Conservation (phyloP, 2,329 filamentous ascomycete genomes). For the Eurotiales sp. region DNA sequence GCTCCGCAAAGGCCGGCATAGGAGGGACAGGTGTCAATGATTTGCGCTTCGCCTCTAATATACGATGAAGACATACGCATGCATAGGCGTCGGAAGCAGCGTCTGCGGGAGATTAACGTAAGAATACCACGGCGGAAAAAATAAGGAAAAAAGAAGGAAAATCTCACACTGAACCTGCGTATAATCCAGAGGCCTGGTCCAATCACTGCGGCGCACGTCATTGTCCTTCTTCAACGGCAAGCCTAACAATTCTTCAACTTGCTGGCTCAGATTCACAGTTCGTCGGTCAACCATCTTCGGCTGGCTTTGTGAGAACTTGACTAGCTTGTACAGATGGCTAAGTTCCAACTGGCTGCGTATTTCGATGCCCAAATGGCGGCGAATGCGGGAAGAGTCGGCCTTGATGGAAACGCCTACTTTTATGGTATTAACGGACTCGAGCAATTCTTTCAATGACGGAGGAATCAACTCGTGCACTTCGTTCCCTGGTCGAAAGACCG, state of each 20-base stretch:
- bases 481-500: constrained; percentile 52
- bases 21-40: constrained; percentile 67
- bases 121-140: too few relatives aligned
- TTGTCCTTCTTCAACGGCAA: constrained; percentile 72
- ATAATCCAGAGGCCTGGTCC: constrained; percentile 60
- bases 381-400: constrained; percentile 66
- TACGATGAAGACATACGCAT: constrained; percentile 67
- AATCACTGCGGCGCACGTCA: constrained; percentile 69
- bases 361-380: constrained; percentile 62
- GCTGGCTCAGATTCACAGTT: constrained; percentile 62
- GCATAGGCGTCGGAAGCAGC: constrained; percentile 83
- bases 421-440: constrained; percentile 65
- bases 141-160: not conserved
- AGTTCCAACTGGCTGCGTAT: constrained; percentile 71
- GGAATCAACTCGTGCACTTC: constrained; percentile 57
- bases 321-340: constrained; percentile 73
- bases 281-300: constrained; percentile 61
- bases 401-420: constrained; percentile 77
- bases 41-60: constrained; percentile 65
- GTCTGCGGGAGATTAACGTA: too few relatives aligned
- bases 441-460: constrained; percentile 65
- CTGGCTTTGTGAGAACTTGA: constrained; percentile 61
- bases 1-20: constrained; percentile 64
- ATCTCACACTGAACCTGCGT: constrained; percentile 67
- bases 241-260: constrained; percentile 67